These are phyloP conservation scores for Pseudonitzschia delicatissima DNA, from an alignment of 108 stramenopile genomes.

Conservation along the genomic window DNA sequence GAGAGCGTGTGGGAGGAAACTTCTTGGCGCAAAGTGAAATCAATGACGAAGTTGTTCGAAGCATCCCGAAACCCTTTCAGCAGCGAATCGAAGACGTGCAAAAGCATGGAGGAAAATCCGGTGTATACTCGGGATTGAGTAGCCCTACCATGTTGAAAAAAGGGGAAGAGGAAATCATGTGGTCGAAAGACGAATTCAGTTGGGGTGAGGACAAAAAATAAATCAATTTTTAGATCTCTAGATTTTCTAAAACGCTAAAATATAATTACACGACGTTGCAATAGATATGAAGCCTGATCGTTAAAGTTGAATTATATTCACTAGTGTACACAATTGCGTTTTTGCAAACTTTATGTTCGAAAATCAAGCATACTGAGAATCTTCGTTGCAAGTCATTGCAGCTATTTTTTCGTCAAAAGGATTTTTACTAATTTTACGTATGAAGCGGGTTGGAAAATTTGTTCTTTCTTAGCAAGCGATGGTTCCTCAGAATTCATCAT, in stretches of 20 bases:
- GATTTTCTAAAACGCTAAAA: too few species aligned
- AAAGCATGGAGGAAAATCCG: slow-evolving; percentile 16
- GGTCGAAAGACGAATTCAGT: slow-evolving; percentile 10
- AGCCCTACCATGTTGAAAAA: not conserved
- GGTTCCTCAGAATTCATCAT: slow-evolving; percentile 12
- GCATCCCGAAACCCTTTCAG: slow-evolving; percentile 11
- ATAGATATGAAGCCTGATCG: too few species aligned
- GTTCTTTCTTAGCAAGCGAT: too few species aligned
- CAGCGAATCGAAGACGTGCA: slow-evolving; percentile 13
- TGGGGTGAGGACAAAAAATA: not conserved
- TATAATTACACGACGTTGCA: too few species aligned
- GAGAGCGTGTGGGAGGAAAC: slow-evolving; percentile 8
- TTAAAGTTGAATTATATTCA: too few species aligned
- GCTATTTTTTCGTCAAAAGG: too few species aligned
- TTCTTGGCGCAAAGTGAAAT: not conserved
- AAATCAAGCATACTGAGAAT: too few species aligned
- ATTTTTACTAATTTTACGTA: too few species aligned
- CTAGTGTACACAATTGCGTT: too few species aligned
- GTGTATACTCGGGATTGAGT: not conserved
- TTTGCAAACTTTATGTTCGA: too few species aligned
- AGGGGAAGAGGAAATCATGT: slow-evolving; percentile 1
- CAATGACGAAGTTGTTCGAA: not conserved
- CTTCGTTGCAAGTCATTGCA: too few species aligned
- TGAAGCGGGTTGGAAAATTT: too few species aligned
- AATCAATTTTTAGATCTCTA: not conserved